Evolutionary conservation across 179 eudicot genomes (phyloP).

Genomic region (Drosera spatulata): DNA sequence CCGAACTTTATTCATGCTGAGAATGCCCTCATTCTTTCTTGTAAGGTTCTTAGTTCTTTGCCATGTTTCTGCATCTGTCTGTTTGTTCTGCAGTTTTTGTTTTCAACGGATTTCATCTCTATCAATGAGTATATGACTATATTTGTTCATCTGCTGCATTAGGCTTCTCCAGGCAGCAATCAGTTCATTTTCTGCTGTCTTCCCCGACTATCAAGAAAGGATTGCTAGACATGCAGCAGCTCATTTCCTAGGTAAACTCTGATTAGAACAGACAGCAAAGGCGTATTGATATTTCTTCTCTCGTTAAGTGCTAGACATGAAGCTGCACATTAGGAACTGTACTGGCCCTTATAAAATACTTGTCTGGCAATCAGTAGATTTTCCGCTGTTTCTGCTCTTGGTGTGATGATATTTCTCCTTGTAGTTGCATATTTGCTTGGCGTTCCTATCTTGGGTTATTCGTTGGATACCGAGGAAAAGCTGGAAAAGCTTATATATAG

Average conservation of each 20-base stretch:
- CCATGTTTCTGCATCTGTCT: not conserved
- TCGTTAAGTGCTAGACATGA: too few species aligned
- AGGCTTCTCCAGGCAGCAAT: constrained; percentile 99
- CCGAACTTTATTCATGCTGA: not conserved
- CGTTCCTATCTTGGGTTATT: constrained; percentile 78
- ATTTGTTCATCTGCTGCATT: not conserved
- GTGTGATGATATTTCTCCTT: constrained; percentile 2
- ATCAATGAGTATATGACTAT: not conserved
- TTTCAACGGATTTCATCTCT: not conserved
- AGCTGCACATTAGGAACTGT: too few species aligned
- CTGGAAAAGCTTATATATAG: constrained; percentile 87
- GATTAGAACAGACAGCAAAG: not conserved
- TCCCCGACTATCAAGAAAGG: constrained; percentile 92
- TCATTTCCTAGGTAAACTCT: constrained; percentile 66
- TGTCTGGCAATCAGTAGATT: too few species aligned
- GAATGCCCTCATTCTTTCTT: not conserved
- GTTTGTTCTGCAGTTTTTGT: not conserved
- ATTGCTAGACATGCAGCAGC: constrained; percentile 95
- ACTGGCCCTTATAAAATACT: too few species aligned
- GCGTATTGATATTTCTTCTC: too few species aligned
- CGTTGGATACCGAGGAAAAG: constrained; percentile 71
- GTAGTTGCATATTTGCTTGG: constrained; percentile 90
- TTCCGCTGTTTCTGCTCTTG: not conserved
- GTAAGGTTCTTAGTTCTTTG: not conserved
- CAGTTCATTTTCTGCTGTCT: constrained; percentile 60